Base-by-base conservation (phyloP, 495 filamentous ascomycete species). In the Trichoderma erinaceum region DNA sequence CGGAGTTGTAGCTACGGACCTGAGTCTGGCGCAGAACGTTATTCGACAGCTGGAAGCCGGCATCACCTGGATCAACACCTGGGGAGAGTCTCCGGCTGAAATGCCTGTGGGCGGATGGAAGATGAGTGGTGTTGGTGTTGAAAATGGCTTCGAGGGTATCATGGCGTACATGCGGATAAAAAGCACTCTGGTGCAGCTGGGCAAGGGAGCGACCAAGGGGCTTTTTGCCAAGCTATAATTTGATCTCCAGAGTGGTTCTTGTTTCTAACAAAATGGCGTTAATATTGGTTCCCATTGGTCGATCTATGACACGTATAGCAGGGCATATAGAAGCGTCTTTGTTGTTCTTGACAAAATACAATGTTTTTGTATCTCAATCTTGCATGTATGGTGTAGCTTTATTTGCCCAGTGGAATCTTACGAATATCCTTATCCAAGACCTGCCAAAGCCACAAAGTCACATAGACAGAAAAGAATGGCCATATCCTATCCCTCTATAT, bases 141-240 rank as follows among this genome's bases (percentile, higher is more conserved):
- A 82, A 71, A 83, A 93, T 77, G 90, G 90, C 35, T 79, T 84
- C 68, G 83, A 81, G 66, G 90, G 90, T 4, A 80, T 93, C 66
- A 88, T 90, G 79, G 87, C 88, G 43, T 93, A 90, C 90, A 83
- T 91, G 65, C 81, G 86, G 80, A 91, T 90, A 76, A 92, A 92
- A 79, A 93, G 90, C 73, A 93, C 90, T 43, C 77, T 93, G 29
- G 87, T 93, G 29, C 90, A 93, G 73, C 91, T 91, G 86, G 84
- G 65, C 41, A 32, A 84, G 67, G 88, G 89, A 41, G 76, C 75
- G 27, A 86, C 90, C 63, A 82, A 84, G 58, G 89, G 85, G 18
- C 89, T 89, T 11, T 93, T 92, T 78, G 75, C 81, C 21, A 87
- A 85, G 71, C 61, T 86, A 70, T 85, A 35, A 18, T 1, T 18